Base-by-base conservation (phyloP, 108 stramenopile species). In the Pseudonitzschia multiseries region DNA sequence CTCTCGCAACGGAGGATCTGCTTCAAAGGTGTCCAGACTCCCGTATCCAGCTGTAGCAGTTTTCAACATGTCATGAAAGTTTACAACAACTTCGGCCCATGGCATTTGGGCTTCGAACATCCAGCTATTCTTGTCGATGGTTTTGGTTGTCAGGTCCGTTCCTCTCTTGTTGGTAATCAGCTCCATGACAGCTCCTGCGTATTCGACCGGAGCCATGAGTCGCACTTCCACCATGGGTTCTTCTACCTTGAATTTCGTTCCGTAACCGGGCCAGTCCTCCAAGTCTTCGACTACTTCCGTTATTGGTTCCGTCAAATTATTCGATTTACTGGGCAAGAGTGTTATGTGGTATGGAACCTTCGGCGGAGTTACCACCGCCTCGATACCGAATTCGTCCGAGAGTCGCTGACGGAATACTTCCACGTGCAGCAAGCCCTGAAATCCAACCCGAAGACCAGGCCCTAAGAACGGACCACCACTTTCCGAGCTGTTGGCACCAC, bases 381-480 rank as follows among this genome's bases (percentile, higher is more conserved):
- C 96, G 31, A 96, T 73, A n/a, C 86, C 90, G 78, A 96, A 97
- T 80, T 99, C 98, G 75, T 99, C 97, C 65, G 51, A 15, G n/a
- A 98, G 79, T 15, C 99, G 79, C 83, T 99, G 96, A 40, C 96
- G 91, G 71, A 99, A 97, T 8, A 99, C 96, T 68, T 99, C 99
- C 64, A 97, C 96, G 77, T 99, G 99, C 26, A 99, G 73, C 41
- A 98, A 76, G 28, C 99, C 99, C 73, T 98, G 93, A 77, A 99
- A 99, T 0, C 99, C 98, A 22, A 96, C 91, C 18, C 97, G 85
- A 31, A 98, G 77, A 14, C 99, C 99, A 20, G 89, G 90, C 15
- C 99, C 99, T 20, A 98, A 83, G 62, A 93, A 90, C 0, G 92
- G 89, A 0, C 93, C 92, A 20, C 91, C 95, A 56, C 78, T 82